Evolutionary conservation across 768 basidiomycete species (phyloP).

Genomic region (Neoboletus magnificus): DNA sequence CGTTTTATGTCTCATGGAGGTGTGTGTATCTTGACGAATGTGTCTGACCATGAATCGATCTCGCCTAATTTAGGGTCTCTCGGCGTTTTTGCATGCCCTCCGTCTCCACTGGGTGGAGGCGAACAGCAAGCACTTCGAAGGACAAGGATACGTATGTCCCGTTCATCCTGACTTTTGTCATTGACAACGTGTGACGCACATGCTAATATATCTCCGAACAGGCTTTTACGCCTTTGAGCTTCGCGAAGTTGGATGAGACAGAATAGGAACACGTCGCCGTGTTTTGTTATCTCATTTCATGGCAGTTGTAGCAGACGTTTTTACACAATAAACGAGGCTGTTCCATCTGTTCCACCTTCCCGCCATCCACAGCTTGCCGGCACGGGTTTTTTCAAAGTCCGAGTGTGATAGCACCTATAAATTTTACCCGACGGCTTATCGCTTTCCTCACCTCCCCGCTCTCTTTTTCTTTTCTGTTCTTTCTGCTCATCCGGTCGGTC

Average conservation of each 20-base stretch:
- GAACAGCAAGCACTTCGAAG: slow-evolving; percentile 94
- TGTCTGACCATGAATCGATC: slow-evolving; percentile 12
- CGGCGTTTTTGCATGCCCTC: slow-evolving; percentile 94
- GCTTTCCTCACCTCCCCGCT: slow-evolving; percentile 29
- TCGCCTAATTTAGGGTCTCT: slow-evolving; percentile 62
- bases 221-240: slow-evolving; percentile 49
- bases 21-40: slow-evolving; percentile 36
- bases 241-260: slow-evolving; percentile 40
- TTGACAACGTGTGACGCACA: slow-evolving; percentile 22
- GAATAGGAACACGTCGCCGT: slow-evolving; percentile 25
- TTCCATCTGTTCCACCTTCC: slow-evolving; percentile 9
- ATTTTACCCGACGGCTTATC: not conserved
- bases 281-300: slow-evolving; percentile 14
- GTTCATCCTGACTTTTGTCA: slow-evolving; percentile 12
- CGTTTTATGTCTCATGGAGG: slow-evolving; percentile 95
- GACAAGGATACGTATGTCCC: slow-evolving; percentile 78
- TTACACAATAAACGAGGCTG: slow-evolving; percentile 12
- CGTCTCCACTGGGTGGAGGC: slow-evolving; percentile 98
- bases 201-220: slow-evolving; percentile 31
- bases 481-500: slow-evolving; percentile 31
- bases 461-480: slow-evolving; percentile 26
- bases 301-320: slow-evolving; percentile 17
- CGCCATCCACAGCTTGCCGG: not conserved
- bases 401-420: slow-evolving; percentile 17
- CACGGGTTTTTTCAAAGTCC: slow-evolving; percentile 37